phyloP scores from a whole-genome alignment of 2,329 filamentous ascomycete genomes.

The Aspergillus eucalypticola region DNA sequence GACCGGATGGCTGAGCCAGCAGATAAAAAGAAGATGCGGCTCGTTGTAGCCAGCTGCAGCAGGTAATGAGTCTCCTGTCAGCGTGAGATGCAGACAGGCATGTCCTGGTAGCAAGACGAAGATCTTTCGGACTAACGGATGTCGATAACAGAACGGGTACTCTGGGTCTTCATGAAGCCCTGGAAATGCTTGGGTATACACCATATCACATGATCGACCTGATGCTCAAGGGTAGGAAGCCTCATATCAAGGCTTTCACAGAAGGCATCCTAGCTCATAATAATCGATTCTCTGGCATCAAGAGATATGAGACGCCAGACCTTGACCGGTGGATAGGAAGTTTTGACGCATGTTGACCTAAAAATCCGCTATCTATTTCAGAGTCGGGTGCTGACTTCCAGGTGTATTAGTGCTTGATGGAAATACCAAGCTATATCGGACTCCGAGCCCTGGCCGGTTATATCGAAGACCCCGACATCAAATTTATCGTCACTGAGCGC shows the following conservation, averaged over 20 bases:
- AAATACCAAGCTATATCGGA: slow-evolving; percentile 25
- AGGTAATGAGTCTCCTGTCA: slow-evolving; percentile 12
- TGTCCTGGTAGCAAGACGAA: too few relatives aligned
- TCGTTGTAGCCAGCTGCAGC: slow-evolving; percentile 26
- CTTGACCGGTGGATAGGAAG: slow-evolving; percentile 23
- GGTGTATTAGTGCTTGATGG: slow-evolving; percentile 19
- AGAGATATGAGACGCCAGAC: slow-evolving; percentile 17
- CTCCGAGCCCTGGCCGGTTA: slow-evolving; percentile 20
- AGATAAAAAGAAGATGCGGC: slow-evolving; percentile 21
- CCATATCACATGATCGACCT: slow-evolving; percentile 27
- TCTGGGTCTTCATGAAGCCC: slow-evolving; percentile 23
- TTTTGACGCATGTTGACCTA: slow-evolving; percentile 24
- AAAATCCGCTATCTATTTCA: background rate
- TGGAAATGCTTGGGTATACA: slow-evolving; percentile 26
- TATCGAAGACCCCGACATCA: slow-evolving; percentile 24
- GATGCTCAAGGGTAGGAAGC: slow-evolving; percentile 3
- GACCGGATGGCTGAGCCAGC: slow-evolving; percentile 21
- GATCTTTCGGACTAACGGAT: too few relatives aligned
- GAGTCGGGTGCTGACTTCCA: background rate
- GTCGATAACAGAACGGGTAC: slow-evolving; percentile 23
- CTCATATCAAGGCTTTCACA: slow-evolving; percentile 20
- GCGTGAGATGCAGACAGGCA: too few relatives aligned
- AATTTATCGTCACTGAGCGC: slow-evolving; percentile 29
- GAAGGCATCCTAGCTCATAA: slow-evolving; percentile 21
- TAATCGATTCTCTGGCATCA: slow-evolving; percentile 22